Evolutionary conservation across 2,329 filamentous ascomycete genomes (phyloP).

Genomic region (Epichloe gansuensis): DNA sequence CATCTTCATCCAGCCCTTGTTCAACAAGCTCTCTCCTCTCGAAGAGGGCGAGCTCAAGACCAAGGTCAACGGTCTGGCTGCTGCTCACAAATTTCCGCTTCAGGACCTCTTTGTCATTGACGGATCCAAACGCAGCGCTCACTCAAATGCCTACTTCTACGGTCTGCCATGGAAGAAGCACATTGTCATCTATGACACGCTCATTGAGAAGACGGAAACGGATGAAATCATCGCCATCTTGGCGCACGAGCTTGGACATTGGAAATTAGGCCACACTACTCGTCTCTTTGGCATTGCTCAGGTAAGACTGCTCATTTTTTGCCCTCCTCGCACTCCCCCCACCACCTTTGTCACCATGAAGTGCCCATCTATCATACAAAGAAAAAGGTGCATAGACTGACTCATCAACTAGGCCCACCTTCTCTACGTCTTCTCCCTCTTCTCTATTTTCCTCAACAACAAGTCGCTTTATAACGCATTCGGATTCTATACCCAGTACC

Average conservation of each 20-base stretch:
- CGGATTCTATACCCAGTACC: slow-evolving; percentile 69
- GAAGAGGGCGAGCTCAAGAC: slow-evolving; percentile 79
- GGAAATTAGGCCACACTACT: slow-evolving; percentile 91
- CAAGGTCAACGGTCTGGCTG: slow-evolving; percentile 71
- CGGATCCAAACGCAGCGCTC: slow-evolving; percentile 73
- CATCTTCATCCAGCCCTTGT: slow-evolving; percentile 82
- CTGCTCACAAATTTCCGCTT: slow-evolving; percentile 78
- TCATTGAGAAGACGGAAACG: slow-evolving; percentile 87
- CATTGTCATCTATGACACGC: slow-evolving; percentile 97
- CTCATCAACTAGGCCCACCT: slow-evolving; percentile 56
- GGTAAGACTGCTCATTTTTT: slow-evolving; percentile 30
- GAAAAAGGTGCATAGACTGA: neutral
- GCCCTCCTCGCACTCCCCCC: neutral
- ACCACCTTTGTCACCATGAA: neutral
- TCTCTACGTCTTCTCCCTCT: slow-evolving; percentile 92
- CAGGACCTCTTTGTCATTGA: slow-evolving; percentile 91
- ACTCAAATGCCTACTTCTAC: slow-evolving; percentile 92
- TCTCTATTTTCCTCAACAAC: slow-evolving; percentile 97
- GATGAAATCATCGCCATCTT: slow-evolving; percentile 91
- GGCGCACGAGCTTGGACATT: slow-evolving; percentile 92
- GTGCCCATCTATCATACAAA: neutral
- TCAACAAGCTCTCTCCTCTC: slow-evolving; percentile 95
- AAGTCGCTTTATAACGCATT: slow-evolving; percentile 80
- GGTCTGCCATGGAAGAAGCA: slow-evolving; percentile 99
- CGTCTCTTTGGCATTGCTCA: slow-evolving; percentile 78